These are phyloP conservation scores for Linum lewisii DNA, from an alignment of 345 rosid species.

Conservation along the genomic window DNA sequence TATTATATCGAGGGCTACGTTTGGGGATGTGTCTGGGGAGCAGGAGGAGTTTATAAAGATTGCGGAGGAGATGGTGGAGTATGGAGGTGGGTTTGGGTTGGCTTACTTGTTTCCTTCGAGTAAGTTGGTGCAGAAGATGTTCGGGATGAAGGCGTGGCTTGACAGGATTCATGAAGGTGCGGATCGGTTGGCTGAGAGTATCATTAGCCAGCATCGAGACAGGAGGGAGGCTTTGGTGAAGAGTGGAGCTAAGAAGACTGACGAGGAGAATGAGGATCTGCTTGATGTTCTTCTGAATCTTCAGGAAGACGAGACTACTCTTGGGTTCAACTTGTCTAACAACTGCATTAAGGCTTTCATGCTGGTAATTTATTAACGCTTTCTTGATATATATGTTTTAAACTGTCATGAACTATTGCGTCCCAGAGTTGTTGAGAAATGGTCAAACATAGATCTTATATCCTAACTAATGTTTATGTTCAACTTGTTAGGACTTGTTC, in stretches of 20 bases:
- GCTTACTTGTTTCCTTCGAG: neutral
- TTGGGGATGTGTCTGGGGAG: conserved; percentile 6
- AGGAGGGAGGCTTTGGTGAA: neutral
- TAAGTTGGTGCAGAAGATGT: neutral
- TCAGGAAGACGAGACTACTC: neutral
- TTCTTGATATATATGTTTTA: neutral
- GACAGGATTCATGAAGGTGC: neutral
- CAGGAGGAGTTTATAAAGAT: neutral
- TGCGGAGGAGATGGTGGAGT: neutral
- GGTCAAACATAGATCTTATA: too few species aligned
- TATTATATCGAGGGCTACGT: conserved; percentile 5
- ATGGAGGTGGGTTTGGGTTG: neutral
- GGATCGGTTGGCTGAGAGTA: neutral
- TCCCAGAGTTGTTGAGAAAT: too few species aligned
- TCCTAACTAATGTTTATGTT: too few species aligned
- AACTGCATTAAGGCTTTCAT: neutral
- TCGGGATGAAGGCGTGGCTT: neutral
- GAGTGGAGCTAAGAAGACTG: neutral
- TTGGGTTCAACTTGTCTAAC: neutral
- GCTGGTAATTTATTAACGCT: neutral
- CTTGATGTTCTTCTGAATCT: conserved; percentile 5
- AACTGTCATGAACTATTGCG: too few species aligned
- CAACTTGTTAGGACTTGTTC: conserved; percentile 7
- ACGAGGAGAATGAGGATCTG: conserved; percentile 4
- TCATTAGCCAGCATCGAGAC: neutral